Evolutionary conservation across 768 basidiomycete species (phyloP), one percentile per base, ranked within the genome.

Genomic region (Leccinellum albellum): DNA sequence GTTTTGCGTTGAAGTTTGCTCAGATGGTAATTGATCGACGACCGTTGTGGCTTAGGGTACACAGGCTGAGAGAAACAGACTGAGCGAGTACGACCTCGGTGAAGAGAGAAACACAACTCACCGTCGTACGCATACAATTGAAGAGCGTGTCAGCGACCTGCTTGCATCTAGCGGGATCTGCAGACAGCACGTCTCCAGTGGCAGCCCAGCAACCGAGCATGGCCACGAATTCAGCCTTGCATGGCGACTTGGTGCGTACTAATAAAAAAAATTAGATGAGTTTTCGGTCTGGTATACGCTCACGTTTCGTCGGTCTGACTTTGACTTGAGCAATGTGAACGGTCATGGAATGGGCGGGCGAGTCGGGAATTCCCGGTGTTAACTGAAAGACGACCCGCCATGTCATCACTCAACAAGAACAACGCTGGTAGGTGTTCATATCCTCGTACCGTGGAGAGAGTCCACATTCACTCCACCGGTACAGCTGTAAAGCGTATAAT

Each of bases 401-500:
- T 71, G 63, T 47, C 77, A 10, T 60, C 78, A n/a, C 77, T 91
- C 63, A 93, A 92, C 79, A 92, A 88, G 83, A 93, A 94, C 76
- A 94, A 93, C 69, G 86, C 92, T 33, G 91, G 91, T 91, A 33
- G 46, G 81, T 68, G 10, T 3, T 14, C n/a, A 46, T 54, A 23
- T 35, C 31, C 26, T 53, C 45, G 4, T 31, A 28, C n/a, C 33
- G 8, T 29, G 31, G 31, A 31, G 29, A 14, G 8, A 35, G 54
- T 3, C 15, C 50, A 55, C 15, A 47, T 40, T n/a, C 10, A 42
- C 9, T 13, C 29, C 51, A 12, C 0, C 48, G 13, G 26, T 13
- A 14, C 62, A 90, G 94, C 94, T 54, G 91, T 97, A 52, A 98
- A 98, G 76, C 86, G 96, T 33, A 97, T 98, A 64, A 89, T 98